A percentile compares a stretch with the other conserved stretches of the same genome.
These are phyloP conservation scores for Hanseniaspora thailandica DNA, from an alignment of 805 yeast genomes.

Conservation along the genomic window DNA sequence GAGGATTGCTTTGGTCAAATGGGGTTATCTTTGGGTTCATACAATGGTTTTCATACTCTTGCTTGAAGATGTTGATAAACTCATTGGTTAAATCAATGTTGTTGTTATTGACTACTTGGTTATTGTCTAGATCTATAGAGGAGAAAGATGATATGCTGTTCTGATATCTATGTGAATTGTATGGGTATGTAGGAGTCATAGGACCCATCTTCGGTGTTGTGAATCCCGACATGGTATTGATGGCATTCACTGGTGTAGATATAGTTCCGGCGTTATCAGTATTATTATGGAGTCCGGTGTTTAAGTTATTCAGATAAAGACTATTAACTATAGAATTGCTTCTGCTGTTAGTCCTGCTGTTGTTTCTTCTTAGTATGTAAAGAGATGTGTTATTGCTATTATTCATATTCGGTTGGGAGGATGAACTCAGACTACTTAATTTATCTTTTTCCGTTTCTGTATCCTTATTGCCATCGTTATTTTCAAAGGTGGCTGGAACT, in stretches of 20 bases:
- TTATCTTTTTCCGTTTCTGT: not conserved
- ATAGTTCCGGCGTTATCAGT: not conserved
- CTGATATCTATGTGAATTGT: slow-evolving; percentile 19
- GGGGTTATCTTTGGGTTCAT: slow-evolving; percentile 57
- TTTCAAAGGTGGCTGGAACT: not conserved
- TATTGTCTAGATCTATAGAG: slow-evolving; percentile 8
- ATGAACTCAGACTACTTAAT: not conserved
- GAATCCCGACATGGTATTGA: not conserved
- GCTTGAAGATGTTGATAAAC: slow-evolving; percentile 38
- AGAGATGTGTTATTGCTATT: not conserved
- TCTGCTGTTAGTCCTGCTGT: slow-evolving; percentile 14
- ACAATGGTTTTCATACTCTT: slow-evolving; percentile 38
- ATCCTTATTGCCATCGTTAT: not conserved
- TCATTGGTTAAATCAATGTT: slow-evolving; percentile 23
- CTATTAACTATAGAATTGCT: slow-evolving; percentile 10
- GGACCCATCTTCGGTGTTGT: slow-evolving; percentile 10
- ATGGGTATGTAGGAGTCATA: slow-evolving; percentile 13
- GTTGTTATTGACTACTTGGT: slow-evolving; percentile 9
- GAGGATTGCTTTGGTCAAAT: slow-evolving; percentile 52
- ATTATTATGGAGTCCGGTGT: not conserved
- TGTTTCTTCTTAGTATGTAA: slow-evolving; percentile 8
- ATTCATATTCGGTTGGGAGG: slow-evolving; percentile 8
- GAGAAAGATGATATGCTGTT: slow-evolving; percentile 25
- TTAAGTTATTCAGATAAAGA: slow-evolving; percentile 5
- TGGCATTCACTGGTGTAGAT: not conserved